Conservation (phyloP, 257 asterid species). For the Penstemon eatonii region DNA sequence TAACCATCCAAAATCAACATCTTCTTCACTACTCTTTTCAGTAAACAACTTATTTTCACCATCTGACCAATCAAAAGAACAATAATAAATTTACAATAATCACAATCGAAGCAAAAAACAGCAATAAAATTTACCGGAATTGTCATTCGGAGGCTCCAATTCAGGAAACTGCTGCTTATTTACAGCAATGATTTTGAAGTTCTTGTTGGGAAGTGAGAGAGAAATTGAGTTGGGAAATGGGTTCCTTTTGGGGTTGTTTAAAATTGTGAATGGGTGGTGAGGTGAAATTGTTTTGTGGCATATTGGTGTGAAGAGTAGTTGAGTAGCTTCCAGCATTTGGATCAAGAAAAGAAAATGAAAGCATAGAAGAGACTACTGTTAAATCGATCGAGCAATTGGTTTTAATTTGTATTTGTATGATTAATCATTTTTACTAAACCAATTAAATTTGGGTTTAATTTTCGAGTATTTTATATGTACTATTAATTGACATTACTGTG, state of each 20-base stretch:
- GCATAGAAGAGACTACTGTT: neutral
- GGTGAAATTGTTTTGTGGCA: constrained; percentile 24
- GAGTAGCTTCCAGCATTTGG: constrained; percentile 35
- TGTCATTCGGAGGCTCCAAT: constrained; percentile 26
- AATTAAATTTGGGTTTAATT: too few relatives aligned
- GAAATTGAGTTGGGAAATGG: constrained; percentile 30
- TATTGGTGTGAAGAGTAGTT: constrained; percentile 31
- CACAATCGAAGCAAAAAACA: constrained; percentile 6
- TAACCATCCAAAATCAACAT: constrained; percentile 64
- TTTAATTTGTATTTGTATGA: neutral
- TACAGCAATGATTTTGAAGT: constrained; percentile 31
- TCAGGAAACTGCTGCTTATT: constrained; percentile 34
- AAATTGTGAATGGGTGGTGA: constrained; percentile 12
- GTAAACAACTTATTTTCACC: constrained; percentile 33
- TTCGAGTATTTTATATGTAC: too few relatives aligned
- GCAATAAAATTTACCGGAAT: constrained; percentile 24
- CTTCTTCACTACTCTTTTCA: constrained; percentile 40
- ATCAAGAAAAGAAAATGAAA: constrained; percentile 16
- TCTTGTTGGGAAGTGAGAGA: constrained; percentile 36
- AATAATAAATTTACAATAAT: constrained; percentile 9
- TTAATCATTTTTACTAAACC: neutral
- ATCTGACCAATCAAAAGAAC: constrained; percentile 33
- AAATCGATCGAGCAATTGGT: neutral
- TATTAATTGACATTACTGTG: too few relatives aligned
- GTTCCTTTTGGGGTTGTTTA: constrained; percentile 23